A percentile compares a stretch with the other conserved stretches of the same genome.
Conservation (phyloP, 306 rosid species). For the Sicyos edulis region DNA sequence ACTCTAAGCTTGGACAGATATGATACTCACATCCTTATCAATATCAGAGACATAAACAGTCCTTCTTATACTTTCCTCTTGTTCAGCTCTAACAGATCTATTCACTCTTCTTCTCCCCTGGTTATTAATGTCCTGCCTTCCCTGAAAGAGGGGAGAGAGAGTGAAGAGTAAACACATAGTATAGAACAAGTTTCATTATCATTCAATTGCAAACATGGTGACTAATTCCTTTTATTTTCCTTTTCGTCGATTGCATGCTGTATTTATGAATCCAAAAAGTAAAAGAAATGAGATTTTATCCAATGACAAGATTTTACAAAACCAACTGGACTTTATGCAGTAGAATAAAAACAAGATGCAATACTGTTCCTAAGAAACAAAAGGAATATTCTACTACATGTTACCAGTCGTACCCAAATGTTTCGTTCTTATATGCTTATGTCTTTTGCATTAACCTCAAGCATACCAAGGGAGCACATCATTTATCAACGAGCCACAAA, state of each 20-base stretch:
- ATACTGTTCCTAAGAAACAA: not conserved
- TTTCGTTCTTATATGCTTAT: not conserved
- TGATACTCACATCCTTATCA: conserved; percentile 71
- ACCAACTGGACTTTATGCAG: not conserved
- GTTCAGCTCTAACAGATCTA: conserved; percentile 68
- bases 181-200: not conserved
- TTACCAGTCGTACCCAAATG: not conserved
- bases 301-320: not conserved
- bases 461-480: not conserved
- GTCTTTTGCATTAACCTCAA: not conserved
- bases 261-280: not conserved
- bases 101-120: conserved; percentile 81
- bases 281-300: not conserved
- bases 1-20: conserved; percentile 17
- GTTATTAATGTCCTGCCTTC: conserved; percentile 54
- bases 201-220: not conserved
- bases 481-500: not conserved
- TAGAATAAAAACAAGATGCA: not conserved
- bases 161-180: not conserved
- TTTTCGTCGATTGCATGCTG: not conserved
- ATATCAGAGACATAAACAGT: conserved; percentile 95
- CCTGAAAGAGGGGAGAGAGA: conserved; percentile 38
- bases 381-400: not conserved
- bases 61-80: conserved; percentile 77
- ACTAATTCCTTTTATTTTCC: not conserved